These are phyloP conservation scores for Krasilnikovozyma curviuscula DNA, from an alignment of 768 basidiomycete species.

Conservation along the genomic window DNA sequence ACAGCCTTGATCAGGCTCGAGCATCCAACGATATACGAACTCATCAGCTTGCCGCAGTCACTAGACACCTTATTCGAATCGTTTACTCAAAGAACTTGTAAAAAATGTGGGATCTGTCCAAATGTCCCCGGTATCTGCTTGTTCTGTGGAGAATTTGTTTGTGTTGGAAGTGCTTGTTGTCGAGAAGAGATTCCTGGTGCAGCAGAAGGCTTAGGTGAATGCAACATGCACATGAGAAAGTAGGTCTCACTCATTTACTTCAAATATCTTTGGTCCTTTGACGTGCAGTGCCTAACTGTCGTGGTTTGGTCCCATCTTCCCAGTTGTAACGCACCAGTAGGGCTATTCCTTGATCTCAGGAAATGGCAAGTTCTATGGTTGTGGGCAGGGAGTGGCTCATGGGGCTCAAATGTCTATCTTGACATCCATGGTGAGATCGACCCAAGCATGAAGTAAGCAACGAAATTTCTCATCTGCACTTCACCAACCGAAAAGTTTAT, in stretches of 20 bases:
- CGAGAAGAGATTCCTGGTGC: slow-evolving; percentile 32
- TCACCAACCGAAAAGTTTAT: background rate
- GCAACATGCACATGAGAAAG: slow-evolving; percentile 89
- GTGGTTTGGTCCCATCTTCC: background rate
- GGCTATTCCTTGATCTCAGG: slow-evolving; percentile 78
- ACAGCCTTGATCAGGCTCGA: slow-evolving; percentile 35
- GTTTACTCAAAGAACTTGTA: slow-evolving; percentile 52
- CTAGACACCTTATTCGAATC: slow-evolving; percentile 68
- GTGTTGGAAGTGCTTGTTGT: slow-evolving; percentile 86
- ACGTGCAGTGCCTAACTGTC: background rate
- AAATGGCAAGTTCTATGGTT: slow-evolving; percentile 77
- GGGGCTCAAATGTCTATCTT: slow-evolving; percentile 70
- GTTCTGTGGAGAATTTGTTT: slow-evolving; percentile 68
- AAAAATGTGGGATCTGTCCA: slow-evolving; percentile 57
- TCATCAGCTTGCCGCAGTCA: slow-evolving; percentile 57
- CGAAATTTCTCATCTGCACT: too few relatives aligned
- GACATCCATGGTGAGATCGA: slow-evolving; percentile 90
- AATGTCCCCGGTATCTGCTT: slow-evolving; percentile 76
- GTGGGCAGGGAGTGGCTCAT: slow-evolving; percentile 74
- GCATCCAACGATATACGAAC: slow-evolving; percentile 61
- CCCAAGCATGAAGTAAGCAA: slow-evolving; percentile 65
- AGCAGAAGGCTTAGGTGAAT: slow-evolving; percentile 56
- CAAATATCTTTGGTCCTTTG: background rate
- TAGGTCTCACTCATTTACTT: slow-evolving; percentile 31
- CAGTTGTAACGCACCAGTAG: slow-evolving; percentile 78